Percentiles rank a stretch among this genome's conserved stretches.
Evolutionary conservation across 192 early-diverging fungal species (phyloP).

Genomic region (Linnemannia zychae): DNA sequence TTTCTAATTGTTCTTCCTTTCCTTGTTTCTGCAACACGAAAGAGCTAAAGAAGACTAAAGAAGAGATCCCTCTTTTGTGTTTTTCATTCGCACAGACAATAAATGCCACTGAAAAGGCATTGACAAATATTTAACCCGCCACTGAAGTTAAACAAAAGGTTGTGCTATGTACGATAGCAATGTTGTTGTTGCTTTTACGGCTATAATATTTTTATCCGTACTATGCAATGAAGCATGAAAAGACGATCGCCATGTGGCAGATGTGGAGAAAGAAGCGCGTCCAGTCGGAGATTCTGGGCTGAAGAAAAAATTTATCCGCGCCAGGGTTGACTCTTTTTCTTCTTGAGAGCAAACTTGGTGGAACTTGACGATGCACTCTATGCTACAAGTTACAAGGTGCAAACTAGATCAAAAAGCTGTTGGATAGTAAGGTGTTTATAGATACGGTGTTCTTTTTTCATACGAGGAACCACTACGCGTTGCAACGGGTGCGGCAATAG

Average conservation of each 20-base stretch:
- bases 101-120: background rate
- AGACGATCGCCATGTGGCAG: background rate
- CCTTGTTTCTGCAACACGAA: background rate
- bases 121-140: constrained; percentile 27
- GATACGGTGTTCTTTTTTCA: too few relatives aligned
- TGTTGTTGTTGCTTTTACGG: background rate
- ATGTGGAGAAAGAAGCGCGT: background rate
- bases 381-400: too few relatives aligned
- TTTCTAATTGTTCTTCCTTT: constrained; percentile 1
- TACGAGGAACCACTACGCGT: too few relatives aligned
- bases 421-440: too few relatives aligned
- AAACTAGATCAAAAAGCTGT: too few relatives aligned
- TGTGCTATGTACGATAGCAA: background rate
- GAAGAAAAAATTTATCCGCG: too few relatives aligned
- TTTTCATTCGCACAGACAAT: background rate
- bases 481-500: too few relatives aligned
- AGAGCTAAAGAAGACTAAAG: background rate
- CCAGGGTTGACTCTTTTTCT: too few relatives aligned
- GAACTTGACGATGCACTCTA: too few relatives aligned
- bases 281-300: background rate
- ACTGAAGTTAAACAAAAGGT: background rate
- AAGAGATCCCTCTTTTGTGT: background rate
- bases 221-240: too few relatives aligned
- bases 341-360: too few relatives aligned
- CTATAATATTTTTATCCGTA: too few relatives aligned